Evolutionary conservation across 495 filamentous ascomycete species (phyloP), one percentile per base, ranked within the genome.

Genomic region (Penicillium odoratum): DNA sequence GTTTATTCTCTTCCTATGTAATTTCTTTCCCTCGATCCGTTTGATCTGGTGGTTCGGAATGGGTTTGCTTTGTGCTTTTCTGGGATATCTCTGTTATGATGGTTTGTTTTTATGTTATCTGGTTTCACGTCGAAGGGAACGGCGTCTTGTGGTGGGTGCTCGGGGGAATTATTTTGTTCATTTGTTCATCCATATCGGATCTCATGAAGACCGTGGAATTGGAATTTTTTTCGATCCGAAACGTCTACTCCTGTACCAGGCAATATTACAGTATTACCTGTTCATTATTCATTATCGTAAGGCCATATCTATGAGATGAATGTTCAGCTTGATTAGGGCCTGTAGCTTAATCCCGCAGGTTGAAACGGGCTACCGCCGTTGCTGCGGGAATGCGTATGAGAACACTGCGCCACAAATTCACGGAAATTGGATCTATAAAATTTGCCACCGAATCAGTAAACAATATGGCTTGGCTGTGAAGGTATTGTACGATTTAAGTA

Each of bases 131-230:
- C 63, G 67, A 63, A 60, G 54, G 74, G 68, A 21, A 65, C 72
- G 76, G 74, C 76, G 76, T 77, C 72, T 50, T 69, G 71, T 55
- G 75, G 68, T 74, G 70, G 73, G 72, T 66, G 69, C 66, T 70
- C 55, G 68, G 69, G 72, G 64, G 61, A 75, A 68, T 67, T 66
- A 63, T 62, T 48, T 49, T 48, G 56, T 50, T 49, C 13, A 21
- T 54, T 53, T 57, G 31, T 29, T 26, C 42, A 21, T 25, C 40
- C 34, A 31, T 44, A 29, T 31, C 16, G 58, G 55, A 51, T 48
- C 44, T 25, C 33, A 10, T 46, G 7, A 51, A 33, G 33, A 29
- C 31, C 43, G 54, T 57, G 51, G 40, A 63, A 57, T 60, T 63
- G 54, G 43, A 58, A 50, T 59, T 21, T 52, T 52, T 30, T 34